Evolutionary conservation across 257 asterid genomes (phyloP), one percentile per base, ranked within the genome.

Genomic region (Forsythia viridissima): DNA sequence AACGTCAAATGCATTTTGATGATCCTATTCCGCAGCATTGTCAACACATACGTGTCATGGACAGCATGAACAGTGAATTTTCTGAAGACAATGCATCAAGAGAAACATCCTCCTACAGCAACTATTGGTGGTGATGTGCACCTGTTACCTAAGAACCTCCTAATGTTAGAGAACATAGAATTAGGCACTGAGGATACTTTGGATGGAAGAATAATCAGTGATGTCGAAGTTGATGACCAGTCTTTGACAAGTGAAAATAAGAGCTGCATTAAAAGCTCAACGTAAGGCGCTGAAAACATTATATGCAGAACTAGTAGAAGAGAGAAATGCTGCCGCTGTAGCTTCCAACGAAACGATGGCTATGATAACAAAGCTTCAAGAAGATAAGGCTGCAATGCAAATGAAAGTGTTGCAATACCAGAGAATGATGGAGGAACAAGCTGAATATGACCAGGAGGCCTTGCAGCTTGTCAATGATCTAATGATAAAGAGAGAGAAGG

Each of bases 291-390:
- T 88, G 80, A 84, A 73, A 38, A 87, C 85, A 2, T 73, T 89
- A 24, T 92, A 90, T 48, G 40, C 85, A 5, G 97, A 92, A 76
- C 83, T 92, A n/a, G 97, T 90, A 79, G 91, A 87, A 80, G 95
- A 90, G 72, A 85, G 93, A 77, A 87, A 81, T 73, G 91, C 94
- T 24, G 87, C 94, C 30, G 90, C 91, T 0, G 85, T 85, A 51
- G 88, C 91, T 52, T 87, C 97, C 4, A 86, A 78, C 75, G 88
- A 92, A 77, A 89, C 92, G 5, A 85, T 90, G 92, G 93, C 91
- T 9, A 90, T 92, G 97, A 92, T 90, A 57, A 88, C 82, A 13
- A 82, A 89, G 76, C 86, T 92, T 74, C 92, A 90, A 67, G 91
- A 90, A 82, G 97, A 92, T 80, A 92, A 89, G 70, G 90, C 91